phyloP scores from a whole-genome alignment of 305 asterid genomes.

The Petunia hybrid region DNA sequence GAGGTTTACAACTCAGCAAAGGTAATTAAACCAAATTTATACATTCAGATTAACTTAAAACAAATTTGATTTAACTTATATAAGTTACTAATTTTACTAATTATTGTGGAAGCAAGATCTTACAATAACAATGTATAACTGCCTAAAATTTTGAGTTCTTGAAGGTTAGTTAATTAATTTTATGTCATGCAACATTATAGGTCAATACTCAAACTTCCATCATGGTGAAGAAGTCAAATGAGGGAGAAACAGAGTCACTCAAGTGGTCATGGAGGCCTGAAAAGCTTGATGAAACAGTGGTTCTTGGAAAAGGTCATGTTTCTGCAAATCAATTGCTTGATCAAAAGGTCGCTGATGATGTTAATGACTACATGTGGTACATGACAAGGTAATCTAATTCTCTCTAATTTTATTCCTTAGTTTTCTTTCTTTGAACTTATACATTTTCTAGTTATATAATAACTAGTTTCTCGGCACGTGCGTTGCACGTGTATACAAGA shows the following conservation, averaged over 20 bases:
- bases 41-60: too few species aligned
- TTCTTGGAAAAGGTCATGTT: slow-evolving; percentile 49
- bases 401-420: too few species aligned
- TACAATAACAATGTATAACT: too few species aligned
- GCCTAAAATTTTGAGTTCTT: too few species aligned
- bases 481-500: too few species aligned
- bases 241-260: slow-evolving; percentile 41
- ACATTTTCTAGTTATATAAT: too few species aligned
- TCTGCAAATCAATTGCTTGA: slow-evolving; percentile 52
- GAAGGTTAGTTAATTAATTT: background rate
- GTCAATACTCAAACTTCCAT: slow-evolving; percentile 63
- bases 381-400: slow-evolving; percentile 67
- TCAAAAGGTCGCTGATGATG: slow-evolving; percentile 61
- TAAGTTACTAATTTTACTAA: too few species aligned
- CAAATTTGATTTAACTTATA: too few species aligned
- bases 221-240: slow-evolving; percentile 50
- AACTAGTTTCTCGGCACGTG: too few species aligned
- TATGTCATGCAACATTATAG: background rate
- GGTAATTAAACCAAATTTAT: slow-evolving; percentile 46
- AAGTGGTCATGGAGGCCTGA: slow-evolving; percentile 67
- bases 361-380: slow-evolving; percentile 78
- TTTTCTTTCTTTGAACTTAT: background rate
- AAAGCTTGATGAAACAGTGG: slow-evolving; percentile 35
- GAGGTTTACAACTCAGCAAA: slow-evolving; percentile 71
- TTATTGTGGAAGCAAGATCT: too few species aligned